phyloP scores from a whole-genome alignment of 257 asterid species.

The Thymus mandschuricus region DNA sequence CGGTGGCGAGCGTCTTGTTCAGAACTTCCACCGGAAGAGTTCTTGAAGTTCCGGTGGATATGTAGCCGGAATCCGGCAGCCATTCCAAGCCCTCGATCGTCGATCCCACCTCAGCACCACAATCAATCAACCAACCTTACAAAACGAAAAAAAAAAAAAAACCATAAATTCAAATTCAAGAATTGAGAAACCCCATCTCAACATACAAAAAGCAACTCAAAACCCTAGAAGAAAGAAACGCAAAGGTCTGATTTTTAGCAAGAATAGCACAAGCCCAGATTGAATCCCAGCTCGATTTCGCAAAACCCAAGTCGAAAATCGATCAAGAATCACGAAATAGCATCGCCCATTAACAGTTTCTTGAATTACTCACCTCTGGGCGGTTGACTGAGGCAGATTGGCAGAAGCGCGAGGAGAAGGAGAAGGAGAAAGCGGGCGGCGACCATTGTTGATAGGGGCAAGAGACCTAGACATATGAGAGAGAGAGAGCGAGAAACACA shows the following conservation, averaged over 20 bases:
- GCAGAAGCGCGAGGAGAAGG: slow-evolving; percentile 41
- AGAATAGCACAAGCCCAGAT: slow-evolving; percentile 30
- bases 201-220: background rate
- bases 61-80: slow-evolving; percentile 60
- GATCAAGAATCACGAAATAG: slow-evolving; percentile 6
- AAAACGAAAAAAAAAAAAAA: slow-evolving; percentile 1
- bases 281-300: slow-evolving; percentile 12
- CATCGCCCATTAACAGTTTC: background rate
- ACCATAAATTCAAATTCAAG: background rate
- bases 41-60: slow-evolving; percentile 59
- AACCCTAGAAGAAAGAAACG: background rate
- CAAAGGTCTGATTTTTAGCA: slow-evolving; percentile 15
- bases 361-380: slow-evolving; percentile 47
- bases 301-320: slow-evolving; percentile 3
- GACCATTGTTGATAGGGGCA: slow-evolving; percentile 30
- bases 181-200: background rate
- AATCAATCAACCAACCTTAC: slow-evolving; percentile 67
- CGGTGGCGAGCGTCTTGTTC: slow-evolving; percentile 54
- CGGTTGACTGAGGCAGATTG: slow-evolving; percentile 51
- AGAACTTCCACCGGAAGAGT: slow-evolving; percentile 35
- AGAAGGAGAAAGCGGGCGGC: slow-evolving; percentile 40
- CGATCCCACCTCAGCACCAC: slow-evolving; percentile 59
- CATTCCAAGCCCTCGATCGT: slow-evolving; percentile 57
- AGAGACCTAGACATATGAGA: slow-evolving; percentile 29
- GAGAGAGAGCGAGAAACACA: slow-evolving; percentile 24